Base-by-base conservation (phyloP, 441 rosid species). In the Gossypium trilobum region DNA sequence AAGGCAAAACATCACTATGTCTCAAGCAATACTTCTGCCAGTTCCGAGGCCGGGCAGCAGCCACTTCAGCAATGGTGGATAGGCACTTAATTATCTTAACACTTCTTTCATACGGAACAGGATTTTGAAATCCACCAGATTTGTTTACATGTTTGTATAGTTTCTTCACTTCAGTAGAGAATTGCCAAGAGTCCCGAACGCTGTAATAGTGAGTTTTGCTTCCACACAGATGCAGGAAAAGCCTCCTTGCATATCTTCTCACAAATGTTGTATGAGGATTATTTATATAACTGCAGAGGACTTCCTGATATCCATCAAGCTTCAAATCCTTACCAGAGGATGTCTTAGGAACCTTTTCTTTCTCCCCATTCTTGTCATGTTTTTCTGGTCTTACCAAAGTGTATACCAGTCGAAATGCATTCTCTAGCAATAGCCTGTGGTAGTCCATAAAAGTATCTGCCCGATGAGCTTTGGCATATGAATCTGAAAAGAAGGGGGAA, bases 1-100 rank as follows among this genome's bases (percentile, higher is more conserved):
- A 94, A 55, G 98, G 88, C 80, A 96, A 80, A 70, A 91, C 89
- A 80, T 96, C 97, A 63, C 80, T 90, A 82, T 91, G 97, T 82
- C 85, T 94, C 84, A 90, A 84, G 82, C 99, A 94, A 75, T 92
- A 94, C 84, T 94, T 94, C 83, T 96, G 99, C 99, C 99, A 96
- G 82, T 96, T 96, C 50, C 97, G 92, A 71, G 99, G 99, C 75
- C 99, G 86, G n/a, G 96, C 86, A 65, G 85, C 83, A 67, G 98
- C 99, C 70, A 92, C 99, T 84, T 96, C 99, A 75, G 90, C 97
- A 88, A 92, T 96, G 51, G 94, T 86, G 71, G 96, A 88, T 76
- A 96, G 88, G 83, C 97, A 92, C 82, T 88, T 96, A 51, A 94
- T 94, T 79, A 94, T 88, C 87, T 96, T 94, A 73, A 92, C 97